These are phyloP conservation scores for Fraxinus nigra DNA, from an alignment of 305 asterid species.

Conservation along the genomic window DNA sequence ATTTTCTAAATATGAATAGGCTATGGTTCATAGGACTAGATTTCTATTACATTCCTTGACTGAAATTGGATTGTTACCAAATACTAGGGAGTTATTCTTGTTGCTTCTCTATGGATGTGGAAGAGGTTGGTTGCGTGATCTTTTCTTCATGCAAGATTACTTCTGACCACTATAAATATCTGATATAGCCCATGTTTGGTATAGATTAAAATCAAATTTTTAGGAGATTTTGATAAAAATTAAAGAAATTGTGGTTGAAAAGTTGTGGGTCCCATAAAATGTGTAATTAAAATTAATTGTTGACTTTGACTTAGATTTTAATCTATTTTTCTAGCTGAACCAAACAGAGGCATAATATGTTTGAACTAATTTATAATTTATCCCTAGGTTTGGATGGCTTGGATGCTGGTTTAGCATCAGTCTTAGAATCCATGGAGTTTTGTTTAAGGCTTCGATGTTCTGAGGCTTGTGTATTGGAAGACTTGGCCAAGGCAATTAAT, in stretches of 20 bases:
- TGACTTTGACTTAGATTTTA: not conserved
- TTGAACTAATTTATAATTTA: conserved; percentile 6
- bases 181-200: not conserved
- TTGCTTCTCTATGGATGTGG: conserved; percentile 4
- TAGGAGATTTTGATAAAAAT: not conserved
- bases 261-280: not conserved
- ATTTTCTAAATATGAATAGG: not conserved
- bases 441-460: conserved; percentile 90
- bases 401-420: conserved; percentile 85
- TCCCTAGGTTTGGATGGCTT: conserved; percentile 67
- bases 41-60: not conserved
- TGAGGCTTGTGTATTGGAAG: conserved; percentile 92
- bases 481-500: conserved; percentile 79
- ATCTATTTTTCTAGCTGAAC: too few relatives aligned
- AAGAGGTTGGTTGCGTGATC: not conserved
- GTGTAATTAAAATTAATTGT: too few relatives aligned
- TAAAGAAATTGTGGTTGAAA: not conserved
- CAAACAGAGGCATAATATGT: not conserved
- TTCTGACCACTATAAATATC: not conserved
- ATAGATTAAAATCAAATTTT: not conserved
- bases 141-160: conserved; percentile 14
- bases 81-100: not conserved
- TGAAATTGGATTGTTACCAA: not conserved
- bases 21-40: not conserved
- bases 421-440: conserved; percentile 83